Evolutionary conservation across 805 yeast genomes (phyloP), one percentile per base, ranked within the genome.

Genomic region (Candida stauntonica): DNA sequence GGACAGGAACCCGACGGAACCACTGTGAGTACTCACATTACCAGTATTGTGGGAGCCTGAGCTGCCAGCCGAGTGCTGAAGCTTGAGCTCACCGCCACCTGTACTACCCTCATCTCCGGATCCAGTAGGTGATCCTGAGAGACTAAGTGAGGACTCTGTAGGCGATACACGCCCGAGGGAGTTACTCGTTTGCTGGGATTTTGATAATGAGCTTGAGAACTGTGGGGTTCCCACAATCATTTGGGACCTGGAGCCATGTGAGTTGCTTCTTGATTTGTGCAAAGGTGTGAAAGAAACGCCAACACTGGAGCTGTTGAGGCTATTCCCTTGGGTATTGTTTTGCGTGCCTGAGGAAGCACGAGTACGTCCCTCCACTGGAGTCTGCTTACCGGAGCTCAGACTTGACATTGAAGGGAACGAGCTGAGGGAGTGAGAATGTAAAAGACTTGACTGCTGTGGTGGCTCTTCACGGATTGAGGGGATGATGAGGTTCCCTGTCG

Each of bases 331-430:
- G n/a, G 7, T 21, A 8, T 21, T 7, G 11, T 11, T 21, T 11
- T 21, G 24, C 11, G 15, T 14, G 15, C 28, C 17, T 9, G 47
- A 42, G 15, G 43, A 36, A 4, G 49, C 39, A 5, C 49, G 35
- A 12, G 45, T 35, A 12, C 45, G 33, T 4, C 33, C 26, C n/a
- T 44, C 45, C 1, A 24, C 17, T 7, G 46, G 39, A 5, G 47
- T 40, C n/a, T 42, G 46, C 31, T 33, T 41, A 2, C 45, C 50
- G 5, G 49, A 45, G 21, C 32, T 43, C 15, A 51, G 26, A 33
- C 50, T 42, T 3, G 55, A 29, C 51, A 50, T 50, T 9, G 58
- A 54, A 16, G 58, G 55, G 35, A 51, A 48, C 7, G 58, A 50
- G 4, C 46, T 32, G 7, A 50, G 27, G 3, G 50, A 41, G 4